phyloP scores from a whole-genome alignment of 306 rosid species.

The Myrica gale region DNA sequence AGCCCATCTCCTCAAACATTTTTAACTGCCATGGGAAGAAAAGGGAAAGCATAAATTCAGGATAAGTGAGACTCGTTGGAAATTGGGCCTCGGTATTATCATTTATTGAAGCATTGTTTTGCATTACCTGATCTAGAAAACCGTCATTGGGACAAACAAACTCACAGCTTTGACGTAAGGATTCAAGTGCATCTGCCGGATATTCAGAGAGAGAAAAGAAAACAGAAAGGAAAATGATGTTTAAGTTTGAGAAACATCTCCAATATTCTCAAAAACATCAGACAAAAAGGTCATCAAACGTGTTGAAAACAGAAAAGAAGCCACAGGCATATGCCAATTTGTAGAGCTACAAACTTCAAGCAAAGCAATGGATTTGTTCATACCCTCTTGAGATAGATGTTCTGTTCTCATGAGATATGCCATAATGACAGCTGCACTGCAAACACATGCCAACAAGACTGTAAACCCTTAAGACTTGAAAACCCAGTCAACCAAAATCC shows the following conservation, averaged over 20 bases:
- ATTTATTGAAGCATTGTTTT: slow-evolving; percentile 18
- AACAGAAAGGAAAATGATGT: not conserved
- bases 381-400: slow-evolving; percentile 79
- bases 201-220: slow-evolving; percentile 11
- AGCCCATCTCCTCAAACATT: slow-evolving; percentile 89
- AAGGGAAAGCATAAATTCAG: slow-evolving; percentile 7
- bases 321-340: slow-evolving; percentile 30
- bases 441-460: slow-evolving; percentile 40
- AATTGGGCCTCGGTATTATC: not conserved
- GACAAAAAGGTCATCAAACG: not conserved
- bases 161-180: slow-evolving; percentile 69
- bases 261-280: not conserved
- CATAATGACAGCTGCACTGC: slow-evolving; percentile 90
- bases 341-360: slow-evolving; percentile 35
- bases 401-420: slow-evolving; percentile 91
- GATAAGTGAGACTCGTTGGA: slow-evolving; percentile 1
- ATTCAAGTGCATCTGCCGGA: slow-evolving; percentile 77
- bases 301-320: not conserved
- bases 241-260: not conserved
- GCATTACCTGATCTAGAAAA: slow-evolving; percentile 79
- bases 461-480: slow-evolving; percentile 24
- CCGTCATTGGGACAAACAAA: slow-evolving; percentile 97
- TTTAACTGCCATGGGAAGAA: slow-evolving; percentile 49
- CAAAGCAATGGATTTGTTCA: slow-evolving; percentile 32
- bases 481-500: slow-evolving; percentile 23